Evolutionary conservation across 2,329 filamentous ascomycete species (phyloP), one percentile per base, ranked within the genome.

Genomic region (Pyricularia pennisetigena): DNA sequence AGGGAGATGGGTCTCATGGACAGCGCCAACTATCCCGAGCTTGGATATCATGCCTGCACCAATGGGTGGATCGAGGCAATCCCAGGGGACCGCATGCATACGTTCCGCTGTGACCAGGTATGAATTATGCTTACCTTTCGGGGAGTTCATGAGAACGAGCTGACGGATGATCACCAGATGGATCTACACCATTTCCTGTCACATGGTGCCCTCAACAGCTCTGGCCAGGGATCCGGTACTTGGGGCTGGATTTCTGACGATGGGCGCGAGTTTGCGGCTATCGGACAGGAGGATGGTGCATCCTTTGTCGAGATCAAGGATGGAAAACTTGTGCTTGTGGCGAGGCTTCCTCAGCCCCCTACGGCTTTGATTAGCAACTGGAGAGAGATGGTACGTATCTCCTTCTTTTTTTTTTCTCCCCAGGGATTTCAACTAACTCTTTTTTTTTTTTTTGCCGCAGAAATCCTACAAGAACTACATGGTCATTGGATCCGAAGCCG

Each of bases 211-310:
- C 32, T 64, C 0, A 59, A 59, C 23, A 54, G 30, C n/a, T 28
- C 59, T 5, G 67, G 67, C 3, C 61, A 35, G 24, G 67, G 67
- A 12, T 64, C 67, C 16, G 67, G 67, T 26, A 41, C 67, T 1
- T 68, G 67, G 67, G 84, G 84, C 6, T 85, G 84, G 83, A 83
- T 82, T 0, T 81, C 82, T 20, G 78, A 81, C 62, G 54, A 49
- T n/a, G 83, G 83, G 29, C 82, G 84, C 26, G 84, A 86, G 70
- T 85, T 86, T 68, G 79, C 83, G 63, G 82, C 82, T 70, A 81
- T 85, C 70, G 83, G 82, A 1, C 84, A 86, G 71, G 79, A 79
- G 32, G 84, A 86, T 70, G 84, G 84, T 12, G 79, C 83, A 26
- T 82, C 83, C 4, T 86, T 86, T 71, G 80, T 81, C 54, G 41